Percentiles rank a stretch among this genome's conserved stretches.
These are phyloP conservation scores for Aspergillus olivimuriae DNA, from an alignment of 495 filamentous ascomycete genomes.

Conservation along the genomic window DNA sequence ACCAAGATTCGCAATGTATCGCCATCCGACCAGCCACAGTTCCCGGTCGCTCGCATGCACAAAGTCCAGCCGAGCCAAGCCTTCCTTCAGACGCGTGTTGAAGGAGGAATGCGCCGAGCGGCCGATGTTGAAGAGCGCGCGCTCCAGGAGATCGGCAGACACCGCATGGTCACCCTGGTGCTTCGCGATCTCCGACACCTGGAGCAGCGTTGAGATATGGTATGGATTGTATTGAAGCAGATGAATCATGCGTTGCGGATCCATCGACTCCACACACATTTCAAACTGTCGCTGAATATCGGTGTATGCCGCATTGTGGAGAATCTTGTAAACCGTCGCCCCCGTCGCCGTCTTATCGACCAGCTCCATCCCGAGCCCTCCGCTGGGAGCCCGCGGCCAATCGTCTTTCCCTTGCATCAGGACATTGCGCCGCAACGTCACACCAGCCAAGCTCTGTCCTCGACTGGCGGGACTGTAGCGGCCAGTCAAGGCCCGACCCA, in stretches of 20 bases:
- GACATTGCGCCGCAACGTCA: slow-evolving; percentile 66
- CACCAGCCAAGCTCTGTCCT: slow-evolving; percentile 58
- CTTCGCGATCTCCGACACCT: slow-evolving; percentile 86
- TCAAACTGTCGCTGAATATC: slow-evolving; percentile 71
- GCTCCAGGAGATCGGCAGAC: slow-evolving; percentile 81
- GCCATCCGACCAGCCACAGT: slow-evolving; percentile 82
- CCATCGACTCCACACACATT: slow-evolving; percentile 70
- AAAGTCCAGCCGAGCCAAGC: slow-evolving; percentile 76
- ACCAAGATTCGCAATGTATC: slow-evolving; percentile 75
- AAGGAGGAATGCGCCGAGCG: slow-evolving; percentile 78
- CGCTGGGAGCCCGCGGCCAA: slow-evolving; percentile 77
- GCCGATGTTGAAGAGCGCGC: slow-evolving; percentile 89
- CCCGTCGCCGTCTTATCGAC: slow-evolving; percentile 50
- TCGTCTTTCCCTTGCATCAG: slow-evolving; percentile 87
- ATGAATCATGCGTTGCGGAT: slow-evolving; percentile 63
- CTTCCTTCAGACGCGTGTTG: slow-evolving; percentile 63
- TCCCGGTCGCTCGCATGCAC: slow-evolving; percentile 78
- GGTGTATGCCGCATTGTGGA: slow-evolving; percentile 72
- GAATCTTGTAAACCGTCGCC: slow-evolving; percentile 54
- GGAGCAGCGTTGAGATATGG: slow-evolving; percentile 86
- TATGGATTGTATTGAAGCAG: slow-evolving; percentile 72
- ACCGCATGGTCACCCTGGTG: slow-evolving; percentile 81
- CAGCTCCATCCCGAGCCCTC: slow-evolving; percentile 79
- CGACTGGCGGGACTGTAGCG: slow-evolving; percentile 49
- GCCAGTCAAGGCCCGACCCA: slow-evolving; percentile 65